Conservation (phyloP, 2,329 filamentous ascomycete species). For the Hymenoscyphus infarciens region DNA sequence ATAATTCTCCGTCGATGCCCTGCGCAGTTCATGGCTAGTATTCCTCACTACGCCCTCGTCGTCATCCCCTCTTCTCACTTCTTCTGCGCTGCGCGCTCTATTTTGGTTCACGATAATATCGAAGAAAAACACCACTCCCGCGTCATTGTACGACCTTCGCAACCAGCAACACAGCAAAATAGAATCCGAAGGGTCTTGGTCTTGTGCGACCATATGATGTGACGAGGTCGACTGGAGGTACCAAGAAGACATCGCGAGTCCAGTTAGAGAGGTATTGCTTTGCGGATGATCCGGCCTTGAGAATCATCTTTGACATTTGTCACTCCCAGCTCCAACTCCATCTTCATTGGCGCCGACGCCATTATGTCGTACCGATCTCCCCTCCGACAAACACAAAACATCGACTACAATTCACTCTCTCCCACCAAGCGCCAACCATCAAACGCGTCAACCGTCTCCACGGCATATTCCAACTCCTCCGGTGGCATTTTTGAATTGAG, state of each 20-base stretch:
- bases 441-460: conserved; percentile 67
- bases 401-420: conserved; percentile 40
- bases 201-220: conserved; percentile 19
- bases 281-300: conserved; percentile 16
- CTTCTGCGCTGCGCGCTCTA: conserved; percentile 25
- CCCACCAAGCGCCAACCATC: conserved; percentile 58
- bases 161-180: conserved; percentile 7
- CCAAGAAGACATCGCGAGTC: conserved; percentile 1
- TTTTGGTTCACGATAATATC: conserved; percentile 16
- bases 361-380: conserved; percentile 47
- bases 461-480: conserved; percentile 56
- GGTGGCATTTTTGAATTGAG: conserved; percentile 52
- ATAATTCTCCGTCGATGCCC: conserved; percentile 9
- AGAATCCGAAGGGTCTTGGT: conserved; percentile 7
- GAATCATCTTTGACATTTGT: conserved; percentile 7
- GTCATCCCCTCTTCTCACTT: conserved; percentile 10
- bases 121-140: conserved; percentile 12
- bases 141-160: conserved; percentile 7
- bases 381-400: conserved; percentile 53
- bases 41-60: conserved; percentile 19
- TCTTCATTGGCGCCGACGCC: not conserved
- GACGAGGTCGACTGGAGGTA: not conserved
- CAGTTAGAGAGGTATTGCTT: not conserved
- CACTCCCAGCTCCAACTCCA: conserved; percentile 1
- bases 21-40: conserved; percentile 8